These are phyloP conservation scores for Paramyrothecium roridum DNA, from an alignment of 2,329 filamentous ascomycete genomes.

Conservation along the genomic window DNA sequence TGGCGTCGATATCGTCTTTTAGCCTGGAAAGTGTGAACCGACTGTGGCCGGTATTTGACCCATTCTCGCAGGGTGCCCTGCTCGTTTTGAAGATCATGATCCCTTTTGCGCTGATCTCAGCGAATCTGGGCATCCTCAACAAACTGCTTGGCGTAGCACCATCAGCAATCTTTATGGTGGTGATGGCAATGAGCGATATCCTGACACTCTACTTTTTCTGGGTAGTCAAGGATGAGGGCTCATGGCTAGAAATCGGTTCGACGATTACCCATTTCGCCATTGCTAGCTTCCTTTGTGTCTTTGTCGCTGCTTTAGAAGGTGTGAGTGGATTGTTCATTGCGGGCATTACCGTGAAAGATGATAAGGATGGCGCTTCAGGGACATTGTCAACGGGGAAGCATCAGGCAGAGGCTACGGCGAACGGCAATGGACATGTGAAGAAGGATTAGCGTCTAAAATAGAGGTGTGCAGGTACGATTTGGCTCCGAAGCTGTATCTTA, in stretches of 20 bases:
- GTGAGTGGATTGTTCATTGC: slow-evolving; percentile 80
- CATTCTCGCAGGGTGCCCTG: slow-evolving; percentile 85
- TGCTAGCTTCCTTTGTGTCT: slow-evolving; percentile 83
- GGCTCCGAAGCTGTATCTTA: no score
- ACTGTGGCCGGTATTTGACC: slow-evolving; percentile 88
- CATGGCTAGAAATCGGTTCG: slow-evolving; percentile 95
- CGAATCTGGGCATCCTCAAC: slow-evolving; percentile 92
- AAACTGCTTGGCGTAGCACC: slow-evolving; percentile 78
- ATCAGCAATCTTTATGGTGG: slow-evolving; percentile 87
- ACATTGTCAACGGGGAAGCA: background rate
- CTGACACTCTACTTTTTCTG: slow-evolving; percentile 97
- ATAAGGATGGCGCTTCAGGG: background rate
- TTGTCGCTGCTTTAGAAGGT: slow-evolving; percentile 83
- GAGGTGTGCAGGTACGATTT: no score
- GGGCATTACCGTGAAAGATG: slow-evolving; percentile 65
- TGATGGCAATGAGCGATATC: slow-evolving; percentile 87
- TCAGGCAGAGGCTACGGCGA: background rate
- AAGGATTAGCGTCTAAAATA: background rate
- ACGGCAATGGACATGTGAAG: slow-evolving; percentile 1
- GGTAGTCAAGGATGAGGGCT: slow-evolving; percentile 94
- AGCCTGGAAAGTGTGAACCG: slow-evolving; percentile 86
- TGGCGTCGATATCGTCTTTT: slow-evolving; percentile 91
- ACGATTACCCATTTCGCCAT: slow-evolving; percentile 96
- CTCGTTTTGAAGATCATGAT: slow-evolving; percentile 88
- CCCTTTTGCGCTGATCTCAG: slow-evolving; percentile 87